Conservation (phyloP, 225 moss, liverwort and hornwort genomes). For the Lunularia cruciata region DNA sequence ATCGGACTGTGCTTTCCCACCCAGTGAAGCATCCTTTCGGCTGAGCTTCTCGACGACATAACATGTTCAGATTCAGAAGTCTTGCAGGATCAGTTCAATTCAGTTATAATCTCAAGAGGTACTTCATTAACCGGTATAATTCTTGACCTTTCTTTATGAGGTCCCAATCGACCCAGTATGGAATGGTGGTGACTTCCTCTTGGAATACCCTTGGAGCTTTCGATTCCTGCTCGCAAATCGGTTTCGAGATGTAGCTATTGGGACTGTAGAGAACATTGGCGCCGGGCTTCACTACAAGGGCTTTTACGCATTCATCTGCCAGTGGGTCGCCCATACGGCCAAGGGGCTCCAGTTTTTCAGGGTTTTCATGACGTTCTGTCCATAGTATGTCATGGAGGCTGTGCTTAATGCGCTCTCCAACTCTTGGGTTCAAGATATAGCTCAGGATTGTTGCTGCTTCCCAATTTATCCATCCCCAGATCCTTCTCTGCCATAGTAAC, state of each 20-base stretch:
- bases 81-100: no score
- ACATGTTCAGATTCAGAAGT: no score
- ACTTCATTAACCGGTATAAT: conserved; percentile 13
- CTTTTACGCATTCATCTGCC: conserved; percentile 15
- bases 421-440: no score
- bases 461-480: no score
- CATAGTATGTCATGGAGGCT: not conserved
- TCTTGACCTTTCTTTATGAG: conserved; percentile 12
- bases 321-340: conserved; percentile 19
- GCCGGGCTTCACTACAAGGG: conserved; percentile 8
- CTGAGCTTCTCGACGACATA: no score
- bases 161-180: conserved; percentile 24
- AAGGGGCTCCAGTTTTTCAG: conserved; percentile 12
- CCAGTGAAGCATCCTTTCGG: no score
- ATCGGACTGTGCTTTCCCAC: no score
- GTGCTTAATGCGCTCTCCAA: not conserved
- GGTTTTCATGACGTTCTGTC: conserved; percentile 11
- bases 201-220: not conserved
- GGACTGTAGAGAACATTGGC: not conserved
- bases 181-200: not conserved
- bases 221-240: not conserved
- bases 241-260: not conserved
- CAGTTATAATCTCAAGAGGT: not conserved
- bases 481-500: no score
- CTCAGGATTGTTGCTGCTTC: no score